Evolutionary conservation across 2,329 filamentous ascomycete species (phyloP).

Genomic region (Aplosporella prunicola): DNA sequence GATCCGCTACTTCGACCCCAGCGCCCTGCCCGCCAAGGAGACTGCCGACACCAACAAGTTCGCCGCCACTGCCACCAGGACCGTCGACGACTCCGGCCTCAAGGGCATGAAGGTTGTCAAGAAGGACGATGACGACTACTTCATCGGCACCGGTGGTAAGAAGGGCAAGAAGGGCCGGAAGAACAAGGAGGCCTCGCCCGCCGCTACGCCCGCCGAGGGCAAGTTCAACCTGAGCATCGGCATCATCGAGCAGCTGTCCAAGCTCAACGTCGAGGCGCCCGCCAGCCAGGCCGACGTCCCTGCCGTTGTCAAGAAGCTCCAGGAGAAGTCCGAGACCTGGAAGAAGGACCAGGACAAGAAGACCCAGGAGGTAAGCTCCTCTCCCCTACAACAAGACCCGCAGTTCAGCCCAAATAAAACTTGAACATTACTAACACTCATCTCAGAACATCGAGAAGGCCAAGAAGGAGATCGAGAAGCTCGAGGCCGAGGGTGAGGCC

Average conservation of each 20-base stretch:
- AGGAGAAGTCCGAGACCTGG: slow-evolving; percentile 84
- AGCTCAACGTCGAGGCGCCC: slow-evolving; percentile 78
- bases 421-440: slow-evolving; percentile 12
- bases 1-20: slow-evolving; percentile 84
- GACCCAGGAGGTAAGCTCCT: slow-evolving; percentile 70
- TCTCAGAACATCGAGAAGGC: slow-evolving; percentile 88
- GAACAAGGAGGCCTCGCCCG: slow-evolving; percentile 40
- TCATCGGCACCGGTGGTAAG: slow-evolving; percentile 61
- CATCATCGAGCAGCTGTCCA: slow-evolving; percentile 80
- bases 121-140: slow-evolving; percentile 82
- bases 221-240: slow-evolving; percentile 84
- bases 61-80: slow-evolving; percentile 69
- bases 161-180: slow-evolving; percentile 85
- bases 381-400: neutral
- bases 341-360: slow-evolving; percentile 81
- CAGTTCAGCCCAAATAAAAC: slow-evolving; percentile 1
- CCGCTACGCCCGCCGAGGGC: slow-evolving; percentile 38
- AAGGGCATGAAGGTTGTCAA: slow-evolving; percentile 76
- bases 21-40: slow-evolving; percentile 54
- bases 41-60: slow-evolving; percentile 53
- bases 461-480: slow-evolving; percentile 84
- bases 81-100: slow-evolving; percentile 70
- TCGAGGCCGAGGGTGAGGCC: slow-evolving; percentile 58
- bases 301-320: slow-evolving; percentile 73
- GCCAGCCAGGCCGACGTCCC: slow-evolving; percentile 79